phyloP scores from a whole-genome alignment of 371 early-diverging fungal genomes.

The Actinomortierella wolfii region DNA sequence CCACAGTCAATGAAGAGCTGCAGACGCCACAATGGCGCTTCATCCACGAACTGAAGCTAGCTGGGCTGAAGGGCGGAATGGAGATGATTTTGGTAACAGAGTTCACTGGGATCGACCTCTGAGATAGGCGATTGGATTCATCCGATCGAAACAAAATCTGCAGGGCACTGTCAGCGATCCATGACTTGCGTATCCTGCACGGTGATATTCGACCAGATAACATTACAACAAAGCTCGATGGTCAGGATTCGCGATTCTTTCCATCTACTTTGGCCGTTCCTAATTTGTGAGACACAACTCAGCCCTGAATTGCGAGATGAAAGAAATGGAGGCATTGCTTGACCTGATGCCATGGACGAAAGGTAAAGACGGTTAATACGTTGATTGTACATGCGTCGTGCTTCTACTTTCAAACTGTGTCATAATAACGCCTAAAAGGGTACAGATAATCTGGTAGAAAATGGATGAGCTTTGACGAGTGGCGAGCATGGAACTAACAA shows the following conservation, averaged over 20 bases:
- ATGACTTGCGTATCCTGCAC: constrained; percentile 9
- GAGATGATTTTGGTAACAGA: constrained; percentile 4
- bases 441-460: too few relatives aligned
- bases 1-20: constrained; percentile 5
- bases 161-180: constrained; percentile 10
- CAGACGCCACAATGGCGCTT: constrained; percentile 5
- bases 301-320: neutral
- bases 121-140: neutral
- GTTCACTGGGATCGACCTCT: constrained; percentile 3
- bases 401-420: too few relatives aligned
- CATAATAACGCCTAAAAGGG: too few relatives aligned
- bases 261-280: constrained; percentile 6
- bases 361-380: neutral
- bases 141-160: constrained; percentile 4
- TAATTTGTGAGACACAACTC: neutral
- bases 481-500: too few relatives aligned
- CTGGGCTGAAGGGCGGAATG: neutral
- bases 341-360: neutral
- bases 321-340: neutral
- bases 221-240: constrained; percentile 3
- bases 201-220: constrained; percentile 11
- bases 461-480: too few relatives aligned
- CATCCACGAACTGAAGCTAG: constrained; percentile 2
- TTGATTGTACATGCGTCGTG: too few relatives aligned
- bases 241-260: constrained; percentile 4